Conservation (phyloP, 345 rosid genomes). For the Linum tenue region DNA sequence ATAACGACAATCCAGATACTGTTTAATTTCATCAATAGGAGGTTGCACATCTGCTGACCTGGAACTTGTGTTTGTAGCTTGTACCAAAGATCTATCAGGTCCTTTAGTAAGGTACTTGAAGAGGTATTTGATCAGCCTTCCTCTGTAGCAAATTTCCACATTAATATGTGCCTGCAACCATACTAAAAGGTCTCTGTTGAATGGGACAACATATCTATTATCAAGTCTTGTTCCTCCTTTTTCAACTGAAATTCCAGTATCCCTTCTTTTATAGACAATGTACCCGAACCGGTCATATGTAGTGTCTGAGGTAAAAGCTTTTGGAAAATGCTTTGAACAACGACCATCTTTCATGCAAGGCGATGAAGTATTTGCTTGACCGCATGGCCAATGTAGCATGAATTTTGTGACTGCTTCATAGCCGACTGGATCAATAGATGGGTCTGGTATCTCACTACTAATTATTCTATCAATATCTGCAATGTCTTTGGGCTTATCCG, state of each 20-base stretch:
- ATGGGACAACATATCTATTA: slow-evolving; percentile 1
- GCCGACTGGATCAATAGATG: not conserved
- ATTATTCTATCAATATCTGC: not conserved
- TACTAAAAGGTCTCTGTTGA: not conserved
- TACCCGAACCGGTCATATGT: not conserved
- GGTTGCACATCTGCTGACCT: too few species aligned
- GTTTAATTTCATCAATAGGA: not conserved
- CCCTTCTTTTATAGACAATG: not conserved
- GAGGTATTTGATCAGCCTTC: not conserved
- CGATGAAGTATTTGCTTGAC: not conserved
- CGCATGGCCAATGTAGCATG: slow-evolving; percentile 9
- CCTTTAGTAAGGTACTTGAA: slow-evolving; percentile 8
- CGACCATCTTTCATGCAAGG: not conserved
- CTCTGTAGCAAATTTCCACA: not conserved
- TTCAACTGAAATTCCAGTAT: not conserved
- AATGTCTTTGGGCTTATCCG: not conserved
- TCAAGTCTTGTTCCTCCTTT: not conserved
- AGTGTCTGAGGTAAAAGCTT: not conserved
- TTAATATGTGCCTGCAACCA: slow-evolving; percentile 6
- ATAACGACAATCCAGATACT: not conserved
- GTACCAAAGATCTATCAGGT: not conserved
- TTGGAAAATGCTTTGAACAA: not conserved
- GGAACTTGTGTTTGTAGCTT: not conserved
- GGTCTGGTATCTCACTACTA: not conserved
- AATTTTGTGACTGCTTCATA: not conserved